These are phyloP conservation scores for Triticum turgidum DNA, from an alignment of 176 grass and related monocot species.

Conservation along the genomic window DNA sequence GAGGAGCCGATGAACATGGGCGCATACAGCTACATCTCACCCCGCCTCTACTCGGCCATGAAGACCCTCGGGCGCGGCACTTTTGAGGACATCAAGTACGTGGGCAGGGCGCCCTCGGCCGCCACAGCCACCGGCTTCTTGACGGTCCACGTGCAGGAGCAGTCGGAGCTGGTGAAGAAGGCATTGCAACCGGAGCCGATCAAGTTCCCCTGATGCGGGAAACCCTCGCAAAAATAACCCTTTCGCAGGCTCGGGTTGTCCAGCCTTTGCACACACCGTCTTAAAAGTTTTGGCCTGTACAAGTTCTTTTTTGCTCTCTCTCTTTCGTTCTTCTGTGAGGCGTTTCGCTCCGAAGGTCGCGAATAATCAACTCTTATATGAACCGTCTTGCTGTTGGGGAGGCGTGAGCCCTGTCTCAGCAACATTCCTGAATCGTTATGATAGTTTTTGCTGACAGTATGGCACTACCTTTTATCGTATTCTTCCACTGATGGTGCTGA, in stretches of 20 bases:
- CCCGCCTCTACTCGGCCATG: constrained; percentile 71
- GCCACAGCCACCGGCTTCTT: constrained; percentile 92
- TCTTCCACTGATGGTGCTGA: no score
- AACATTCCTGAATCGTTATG: background rate
- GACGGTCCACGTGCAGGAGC: constrained; percentile 73
- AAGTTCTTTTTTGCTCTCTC: background rate
- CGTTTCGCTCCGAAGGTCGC: background rate
- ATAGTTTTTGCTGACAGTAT: background rate
- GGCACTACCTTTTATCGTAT: no score
- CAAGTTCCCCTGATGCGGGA: constrained; percentile 42
- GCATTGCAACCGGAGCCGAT: constrained; percentile 69
- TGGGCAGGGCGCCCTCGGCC: constrained; percentile 81
- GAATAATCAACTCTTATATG: constrained; percentile 8
- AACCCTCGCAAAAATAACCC: background rate
- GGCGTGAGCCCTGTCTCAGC: background rate
- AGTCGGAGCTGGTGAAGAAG: constrained; percentile 72
- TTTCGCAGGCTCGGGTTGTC: background rate
- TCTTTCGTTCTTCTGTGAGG: constrained; percentile 9
- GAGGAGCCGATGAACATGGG: constrained; percentile 99
- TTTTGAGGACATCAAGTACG: constrained; percentile 89
- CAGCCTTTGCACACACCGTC: constrained; percentile 14
- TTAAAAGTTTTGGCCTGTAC: constrained; percentile 31
- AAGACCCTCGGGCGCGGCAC: constrained; percentile 60
- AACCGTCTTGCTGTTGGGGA: constrained; percentile 33
- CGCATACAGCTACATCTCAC: constrained; percentile 73